A percentile compares a stretch with the other conserved stretches of the same genome.
Conservation (phyloP, 306 rosid species). For the Vicia sativa region DNA sequence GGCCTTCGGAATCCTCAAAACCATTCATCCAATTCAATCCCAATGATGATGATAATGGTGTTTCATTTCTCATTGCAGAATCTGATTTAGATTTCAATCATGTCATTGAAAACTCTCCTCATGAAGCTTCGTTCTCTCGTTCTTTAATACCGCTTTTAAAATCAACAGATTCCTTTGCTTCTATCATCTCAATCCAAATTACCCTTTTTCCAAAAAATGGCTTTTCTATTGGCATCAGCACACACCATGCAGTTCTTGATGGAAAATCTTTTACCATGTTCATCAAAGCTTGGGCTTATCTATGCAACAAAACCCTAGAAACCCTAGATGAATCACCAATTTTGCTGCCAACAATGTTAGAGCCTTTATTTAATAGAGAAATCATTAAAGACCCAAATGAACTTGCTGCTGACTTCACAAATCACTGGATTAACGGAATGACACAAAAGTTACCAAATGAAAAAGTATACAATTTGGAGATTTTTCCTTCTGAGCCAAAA, state of each 20-base stretch:
- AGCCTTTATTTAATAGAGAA: constrained; percentile 48
- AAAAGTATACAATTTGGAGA: constrained; percentile 2
- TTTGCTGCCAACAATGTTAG: constrained; percentile 30
- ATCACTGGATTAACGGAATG: background rate
- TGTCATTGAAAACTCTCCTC: constrained; percentile 24
- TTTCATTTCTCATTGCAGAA: constrained; percentile 55
- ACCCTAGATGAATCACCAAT: background rate
- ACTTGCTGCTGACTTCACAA: background rate
- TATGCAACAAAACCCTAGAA: constrained; percentile 25
- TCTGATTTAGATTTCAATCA: constrained; percentile 39
- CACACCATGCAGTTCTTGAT: constrained; percentile 58
- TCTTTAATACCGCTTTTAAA: constrained; percentile 52
- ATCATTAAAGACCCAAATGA: constrained; percentile 37
- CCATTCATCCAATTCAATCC: constrained; percentile 37
- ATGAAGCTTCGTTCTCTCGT: constrained; percentile 34
- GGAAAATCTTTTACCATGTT: constrained; percentile 53
- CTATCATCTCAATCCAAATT: constrained; percentile 52
- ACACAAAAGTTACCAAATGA: background rate
- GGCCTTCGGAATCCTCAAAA: too few species aligned
- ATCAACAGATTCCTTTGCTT: constrained; percentile 31
- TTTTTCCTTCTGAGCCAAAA: constrained; percentile 5
- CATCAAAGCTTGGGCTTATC: constrained; percentile 58
- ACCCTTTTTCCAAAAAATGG: constrained; percentile 60
- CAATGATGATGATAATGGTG: constrained; percentile 45
- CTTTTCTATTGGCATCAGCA: constrained; percentile 47